A percentile compares a stretch with the other conserved stretches of the same genome.
Conservation (phyloP, 305 asterid species). For the Lippia alba region DNA sequence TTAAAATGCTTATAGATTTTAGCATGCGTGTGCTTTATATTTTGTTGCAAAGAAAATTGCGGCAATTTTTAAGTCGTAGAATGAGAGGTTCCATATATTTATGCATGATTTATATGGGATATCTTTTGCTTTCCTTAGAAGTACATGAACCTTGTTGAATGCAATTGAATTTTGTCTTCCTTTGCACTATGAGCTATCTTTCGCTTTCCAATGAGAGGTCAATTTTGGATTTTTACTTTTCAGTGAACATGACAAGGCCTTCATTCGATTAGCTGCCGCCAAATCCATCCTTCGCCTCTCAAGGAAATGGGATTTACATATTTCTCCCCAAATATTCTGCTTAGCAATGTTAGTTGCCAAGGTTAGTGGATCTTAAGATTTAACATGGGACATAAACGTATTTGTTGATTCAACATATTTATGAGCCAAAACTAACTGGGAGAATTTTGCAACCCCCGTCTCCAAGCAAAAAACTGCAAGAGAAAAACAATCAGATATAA, state of each 20-base stretch:
- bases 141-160: background rate
- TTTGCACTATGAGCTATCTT: constrained; percentile 15
- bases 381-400: constrained; percentile 4
- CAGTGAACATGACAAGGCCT: constrained; percentile 70
- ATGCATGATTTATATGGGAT: constrained; percentile 2
- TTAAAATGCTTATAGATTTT: constrained; percentile 27
- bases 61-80: background rate
- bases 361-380: constrained; percentile 53
- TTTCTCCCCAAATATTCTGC: constrained; percentile 74
- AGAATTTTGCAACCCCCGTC: background rate
- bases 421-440: background rate
- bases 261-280: constrained; percentile 84
- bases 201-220: constrained; percentile 26
- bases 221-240: constrained; percentile 29
- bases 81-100: background rate
- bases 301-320: constrained; percentile 93
- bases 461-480: constrained; percentile 9
- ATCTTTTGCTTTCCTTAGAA: constrained; percentile 11
- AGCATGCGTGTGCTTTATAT: constrained; percentile 17
- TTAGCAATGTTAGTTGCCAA: constrained; percentile 68
- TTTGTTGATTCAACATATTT: constrained; percentile 21
- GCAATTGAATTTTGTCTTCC: constrained; percentile 14
- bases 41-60: background rate
- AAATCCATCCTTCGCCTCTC: constrained; percentile 86
- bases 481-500: background rate